Percentiles rank a stretch among this genome's conserved stretches.
These are phyloP conservation scores for Mycena sp. DNA, from an alignment of 1,284 basidiomycete genomes.

Conservation along the genomic window DNA sequence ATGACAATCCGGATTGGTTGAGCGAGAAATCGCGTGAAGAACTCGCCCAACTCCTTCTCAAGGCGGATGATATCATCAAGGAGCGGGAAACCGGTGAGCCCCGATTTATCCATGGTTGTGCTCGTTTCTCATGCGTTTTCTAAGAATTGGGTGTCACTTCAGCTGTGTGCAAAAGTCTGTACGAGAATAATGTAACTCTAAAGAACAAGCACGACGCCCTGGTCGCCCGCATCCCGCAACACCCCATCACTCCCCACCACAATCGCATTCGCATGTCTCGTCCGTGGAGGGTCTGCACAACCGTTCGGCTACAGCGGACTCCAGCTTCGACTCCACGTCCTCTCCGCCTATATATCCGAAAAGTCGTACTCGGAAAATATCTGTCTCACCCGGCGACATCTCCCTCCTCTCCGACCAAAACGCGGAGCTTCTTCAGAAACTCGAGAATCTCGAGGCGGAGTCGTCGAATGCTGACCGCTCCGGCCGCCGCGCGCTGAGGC, in stretches of 20 bases:
- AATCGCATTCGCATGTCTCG: constrained; percentile 43
- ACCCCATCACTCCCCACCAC: constrained; percentile 47
- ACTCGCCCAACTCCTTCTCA: constrained; percentile 69
- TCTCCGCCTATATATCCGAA: constrained; percentile 38
- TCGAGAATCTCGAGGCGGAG: constrained; percentile 80
- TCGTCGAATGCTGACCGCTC: constrained; percentile 70
- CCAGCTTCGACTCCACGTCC: constrained; percentile 33
- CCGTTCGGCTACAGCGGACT: constrained; percentile 30
- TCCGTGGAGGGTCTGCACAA: constrained; percentile 16
- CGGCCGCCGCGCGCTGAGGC: constrained; percentile 73
- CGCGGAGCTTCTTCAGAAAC: constrained; percentile 76
- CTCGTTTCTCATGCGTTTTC: constrained; percentile 33
- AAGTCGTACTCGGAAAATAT: constrained; percentile 61
- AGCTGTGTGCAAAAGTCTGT: constrained; percentile 71
- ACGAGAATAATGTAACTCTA: constrained; percentile 73
- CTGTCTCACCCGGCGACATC: constrained; percentile 75
- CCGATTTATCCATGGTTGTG: too few relatives aligned
- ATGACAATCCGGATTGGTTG: constrained; percentile 55
- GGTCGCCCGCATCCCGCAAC: constrained; percentile 64
- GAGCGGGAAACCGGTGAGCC: constrained; percentile 77
- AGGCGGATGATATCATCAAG: constrained; percentile 78
- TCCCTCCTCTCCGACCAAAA: constrained; percentile 82
- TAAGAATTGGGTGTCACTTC: constrained; percentile 76
- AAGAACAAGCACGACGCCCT: constrained; percentile 75
- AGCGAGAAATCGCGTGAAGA: constrained; percentile 76